phyloP scores from a whole-genome alignment of 2,329 filamentous ascomycete genomes.

The Zelopaecilomyces penicillatus region DNA sequence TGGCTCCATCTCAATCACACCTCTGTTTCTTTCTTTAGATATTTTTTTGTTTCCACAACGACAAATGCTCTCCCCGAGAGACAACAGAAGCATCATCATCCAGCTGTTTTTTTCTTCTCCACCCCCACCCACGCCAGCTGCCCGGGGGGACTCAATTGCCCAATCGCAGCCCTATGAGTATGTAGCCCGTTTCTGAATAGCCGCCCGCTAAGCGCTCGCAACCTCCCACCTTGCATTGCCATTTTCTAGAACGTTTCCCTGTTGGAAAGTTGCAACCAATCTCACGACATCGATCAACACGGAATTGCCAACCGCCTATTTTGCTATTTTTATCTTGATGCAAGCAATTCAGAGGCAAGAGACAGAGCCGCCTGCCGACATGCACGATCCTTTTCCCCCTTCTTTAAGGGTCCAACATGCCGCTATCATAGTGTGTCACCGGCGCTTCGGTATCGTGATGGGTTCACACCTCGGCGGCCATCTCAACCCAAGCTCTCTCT shows the following conservation, averaged over 20 bases:
- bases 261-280: background rate
- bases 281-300: background rate
- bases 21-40: background rate
- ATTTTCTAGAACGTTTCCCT: constrained; percentile 7
- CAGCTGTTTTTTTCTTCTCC: background rate
- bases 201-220: constrained; percentile 8
- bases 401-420: background rate
- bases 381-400: no score
- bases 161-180: background rate
- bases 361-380: no score
- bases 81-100: no score
- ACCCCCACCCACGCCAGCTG: constrained; percentile 1
- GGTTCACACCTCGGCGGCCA: background rate
- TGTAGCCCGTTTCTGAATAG: constrained; percentile 1
- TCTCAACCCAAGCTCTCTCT: background rate
- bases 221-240: background rate
- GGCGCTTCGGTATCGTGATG: background rate
- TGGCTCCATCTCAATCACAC: background rate
- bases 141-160: background rate
- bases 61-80: no score
- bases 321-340: constrained; percentile 5
- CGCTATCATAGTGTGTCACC: background rate
- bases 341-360: background rate
- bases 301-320: background rate
- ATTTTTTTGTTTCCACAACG: no score